A percentile compares a stretch with the other conserved stretches of the same genome.
Conservation (phyloP, 805 yeast genomes). For the Cyberlindnera saturnus region DNA sequence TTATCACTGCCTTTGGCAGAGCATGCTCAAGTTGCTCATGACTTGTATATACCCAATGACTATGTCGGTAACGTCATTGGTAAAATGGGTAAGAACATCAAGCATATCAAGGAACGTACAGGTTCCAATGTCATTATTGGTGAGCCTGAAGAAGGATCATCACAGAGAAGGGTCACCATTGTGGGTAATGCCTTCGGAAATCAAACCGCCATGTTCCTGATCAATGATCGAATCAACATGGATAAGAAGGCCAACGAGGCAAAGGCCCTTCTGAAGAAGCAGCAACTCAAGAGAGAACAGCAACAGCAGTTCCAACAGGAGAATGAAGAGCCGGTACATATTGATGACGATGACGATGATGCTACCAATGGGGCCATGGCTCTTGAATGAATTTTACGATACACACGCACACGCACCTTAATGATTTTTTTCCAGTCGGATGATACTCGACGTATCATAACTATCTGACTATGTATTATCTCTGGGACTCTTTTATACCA, state of each 20-base stretch:
- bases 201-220: constrained; percentile 65
- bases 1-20: constrained; percentile 1
- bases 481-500: no score
- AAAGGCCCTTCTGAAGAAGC: constrained; percentile 1
- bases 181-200: constrained; percentile 63
- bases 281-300: neutral
- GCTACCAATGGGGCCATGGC: constrained; percentile 1
- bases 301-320: neutral
- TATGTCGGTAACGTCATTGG: constrained; percentile 85
- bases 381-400: neutral
- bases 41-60: constrained; percentile 67
- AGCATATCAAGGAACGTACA: constrained; percentile 66
- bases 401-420: no score
- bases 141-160: constrained; percentile 44
- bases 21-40: constrained; percentile 45
- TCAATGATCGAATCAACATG: constrained; percentile 59
- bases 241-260: constrained; percentile 47
- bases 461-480: no score
- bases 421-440: no score
- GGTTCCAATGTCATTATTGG: constrained; percentile 74
- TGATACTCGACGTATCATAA: no score
- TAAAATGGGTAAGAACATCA: constrained; percentile 76
- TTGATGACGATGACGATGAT: neutral
- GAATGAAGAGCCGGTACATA: neutral
- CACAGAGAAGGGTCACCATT: constrained; percentile 59